Evolutionary conservation across 768 basidiomycete species (phyloP).

Genomic region (Mycena olivaceomarginata): DNA sequence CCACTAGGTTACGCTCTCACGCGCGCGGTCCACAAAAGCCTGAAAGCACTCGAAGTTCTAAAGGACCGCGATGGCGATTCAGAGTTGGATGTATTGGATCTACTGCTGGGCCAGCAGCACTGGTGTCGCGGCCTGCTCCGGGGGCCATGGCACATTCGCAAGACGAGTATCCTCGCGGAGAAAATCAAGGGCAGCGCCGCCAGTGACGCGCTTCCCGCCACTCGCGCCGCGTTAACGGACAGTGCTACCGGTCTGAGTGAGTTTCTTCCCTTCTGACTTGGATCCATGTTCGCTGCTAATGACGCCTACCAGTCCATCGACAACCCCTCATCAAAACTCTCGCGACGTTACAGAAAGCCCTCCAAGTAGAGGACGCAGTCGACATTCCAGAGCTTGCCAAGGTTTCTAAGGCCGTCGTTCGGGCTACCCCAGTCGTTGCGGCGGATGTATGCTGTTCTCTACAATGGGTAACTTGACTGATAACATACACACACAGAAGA

Average conservation of each 20-base stretch:
- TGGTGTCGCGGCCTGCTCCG: slow-evolving; percentile 24
- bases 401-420: neutral
- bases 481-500: slow-evolving; percentile 23
- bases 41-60: slow-evolving; percentile 15
- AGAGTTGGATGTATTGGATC: slow-evolving; percentile 6
- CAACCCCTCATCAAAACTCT: slow-evolving; percentile 14
- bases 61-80: neutral
- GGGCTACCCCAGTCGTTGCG: neutral
- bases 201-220: neutral
- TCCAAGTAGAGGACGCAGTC: slow-evolving; percentile 5
- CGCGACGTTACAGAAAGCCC: slow-evolving; percentile 20
- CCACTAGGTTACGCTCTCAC: slow-evolving; percentile 23
- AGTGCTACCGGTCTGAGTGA: slow-evolving; percentile 6
- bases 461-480: neutral
- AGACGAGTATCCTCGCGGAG: neutral
- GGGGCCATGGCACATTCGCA: slow-evolving; percentile 27
- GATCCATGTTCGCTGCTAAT: neutral
- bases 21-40: slow-evolving; percentile 18
- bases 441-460: neutral
- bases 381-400: slow-evolving; percentile 1
- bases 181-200: neutral
- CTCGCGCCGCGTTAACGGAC: neutral
- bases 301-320: slow-evolving; percentile 10
- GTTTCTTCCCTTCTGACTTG: neutral
- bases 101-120: neutral